A percentile compares a stretch with the other conserved stretches of the same genome.
Conservation (phyloP, 2,329 filamentous ascomycete species). For the Penicillium digitatum region DNA sequence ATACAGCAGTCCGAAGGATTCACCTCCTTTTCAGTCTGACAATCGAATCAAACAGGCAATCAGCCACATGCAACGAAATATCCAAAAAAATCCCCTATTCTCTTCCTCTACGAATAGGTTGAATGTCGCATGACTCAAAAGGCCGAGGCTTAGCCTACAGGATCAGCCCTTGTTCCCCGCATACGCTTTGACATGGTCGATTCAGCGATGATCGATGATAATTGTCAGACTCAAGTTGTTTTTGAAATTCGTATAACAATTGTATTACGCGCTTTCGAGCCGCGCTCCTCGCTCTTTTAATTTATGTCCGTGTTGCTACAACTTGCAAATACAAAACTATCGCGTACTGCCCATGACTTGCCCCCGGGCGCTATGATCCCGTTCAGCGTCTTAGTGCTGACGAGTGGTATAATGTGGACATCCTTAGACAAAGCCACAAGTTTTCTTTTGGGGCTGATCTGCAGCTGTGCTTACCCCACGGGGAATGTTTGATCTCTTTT, state of each 20-base stretch:
- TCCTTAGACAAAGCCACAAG: background rate
- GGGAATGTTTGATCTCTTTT: background rate
- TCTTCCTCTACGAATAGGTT: background rate
- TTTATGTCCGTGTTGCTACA: background rate
- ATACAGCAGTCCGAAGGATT: background rate
- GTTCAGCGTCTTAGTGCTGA: constrained; percentile 5
- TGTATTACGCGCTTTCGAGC: background rate
- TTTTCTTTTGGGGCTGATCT: constrained; percentile 4
- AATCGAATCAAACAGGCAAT: background rate
- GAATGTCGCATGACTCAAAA: background rate
- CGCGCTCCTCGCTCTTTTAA: background rate
- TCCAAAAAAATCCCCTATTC: background rate
- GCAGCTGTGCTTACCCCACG: constrained; percentile 4
- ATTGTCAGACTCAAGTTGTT: background rate
- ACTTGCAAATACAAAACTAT: background rate
- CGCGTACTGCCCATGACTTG: background rate
- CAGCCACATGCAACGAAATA: background rate
- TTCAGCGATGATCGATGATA: no score
- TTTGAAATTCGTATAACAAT: no score
- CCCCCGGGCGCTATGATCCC: background rate
- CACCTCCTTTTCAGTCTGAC: background rate
- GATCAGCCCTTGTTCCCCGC: background rate
- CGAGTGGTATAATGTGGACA: background rate
- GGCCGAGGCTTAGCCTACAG: background rate
- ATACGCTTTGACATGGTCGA: background rate